A percentile compares a stretch with the other conserved stretches of the same genome.
Evolutionary conservation across 202 grass and related monocot genomes (phyloP).

Genomic region (Carex sylvatica): DNA sequence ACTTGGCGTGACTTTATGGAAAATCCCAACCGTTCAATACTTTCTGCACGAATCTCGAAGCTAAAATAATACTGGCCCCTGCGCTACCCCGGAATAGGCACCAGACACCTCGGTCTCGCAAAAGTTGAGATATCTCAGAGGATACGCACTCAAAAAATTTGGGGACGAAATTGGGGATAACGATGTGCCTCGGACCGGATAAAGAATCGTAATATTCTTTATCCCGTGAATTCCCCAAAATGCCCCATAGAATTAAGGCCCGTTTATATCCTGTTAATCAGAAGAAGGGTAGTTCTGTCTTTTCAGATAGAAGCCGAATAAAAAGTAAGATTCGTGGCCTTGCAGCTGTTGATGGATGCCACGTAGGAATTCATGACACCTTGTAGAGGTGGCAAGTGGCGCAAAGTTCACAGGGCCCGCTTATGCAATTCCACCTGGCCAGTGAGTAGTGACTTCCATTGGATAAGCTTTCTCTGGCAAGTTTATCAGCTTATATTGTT

Average conservation of each 20-base stretch:
- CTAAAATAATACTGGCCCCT: no score
- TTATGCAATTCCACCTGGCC: not conserved
- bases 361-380: constrained; percentile 33
- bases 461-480: not conserved
- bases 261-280: not conserved
- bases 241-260: not conserved
- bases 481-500: not conserved
- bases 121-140: no score
- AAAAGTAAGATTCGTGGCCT: not conserved
- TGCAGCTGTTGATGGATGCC: not conserved
- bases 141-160: no score
- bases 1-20: no score
- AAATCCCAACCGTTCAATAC: no score
- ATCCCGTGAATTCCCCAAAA: not conserved
- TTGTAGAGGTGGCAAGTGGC: not conserved
- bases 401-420: not conserved
- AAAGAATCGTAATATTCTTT: not conserved
- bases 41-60: no score
- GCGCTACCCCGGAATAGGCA: no score
- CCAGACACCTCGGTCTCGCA: no score
- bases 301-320: not conserved
- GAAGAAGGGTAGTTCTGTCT: not conserved
- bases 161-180: not conserved
- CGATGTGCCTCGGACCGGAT: not conserved
- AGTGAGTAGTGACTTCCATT: not conserved